Conservation (phyloP, 257 asterid species). For the Forsythia viridissima region DNA sequence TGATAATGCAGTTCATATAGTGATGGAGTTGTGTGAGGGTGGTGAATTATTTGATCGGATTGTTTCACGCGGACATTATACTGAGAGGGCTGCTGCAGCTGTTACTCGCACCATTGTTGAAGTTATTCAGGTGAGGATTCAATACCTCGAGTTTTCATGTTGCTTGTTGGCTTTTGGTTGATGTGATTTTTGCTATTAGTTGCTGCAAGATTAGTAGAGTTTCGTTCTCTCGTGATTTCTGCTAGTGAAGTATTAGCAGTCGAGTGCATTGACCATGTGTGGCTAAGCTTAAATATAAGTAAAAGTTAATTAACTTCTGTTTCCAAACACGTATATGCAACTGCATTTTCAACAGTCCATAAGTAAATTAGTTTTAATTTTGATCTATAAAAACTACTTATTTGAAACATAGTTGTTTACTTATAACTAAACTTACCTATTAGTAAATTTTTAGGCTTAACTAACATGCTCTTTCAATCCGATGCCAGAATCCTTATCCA, state of each 20-base stretch:
- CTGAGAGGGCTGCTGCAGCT: slow-evolving; percentile 69
- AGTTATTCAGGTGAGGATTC: slow-evolving; percentile 51
- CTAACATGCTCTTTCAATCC: not conserved
- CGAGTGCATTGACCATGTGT: not conserved
- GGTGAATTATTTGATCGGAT: slow-evolving; percentile 70
- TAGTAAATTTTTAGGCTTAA: not conserved
- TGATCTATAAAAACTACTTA: not conserved
- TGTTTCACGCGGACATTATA: slow-evolving; percentile 66
- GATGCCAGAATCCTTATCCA: not conserved
- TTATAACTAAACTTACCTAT: not conserved
- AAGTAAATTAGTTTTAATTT: not conserved
- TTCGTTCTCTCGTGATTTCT: not conserved
- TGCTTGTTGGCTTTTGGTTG: not conserved
- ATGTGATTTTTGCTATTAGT: not conserved
- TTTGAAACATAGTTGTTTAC: not conserved
- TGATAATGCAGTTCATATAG: slow-evolving; percentile 57
- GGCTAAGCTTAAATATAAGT: not conserved
- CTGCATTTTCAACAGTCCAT: not conserved
- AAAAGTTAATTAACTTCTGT: too few relatives aligned
- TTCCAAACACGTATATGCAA: too few relatives aligned
- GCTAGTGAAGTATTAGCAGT: not conserved
- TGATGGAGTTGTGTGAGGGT: slow-evolving; percentile 76
- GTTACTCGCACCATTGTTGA: slow-evolving; percentile 60
- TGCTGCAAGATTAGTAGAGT: not conserved
- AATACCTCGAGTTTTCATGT: not conserved